Conservation (phyloP, 805 yeast species). For the Tetrapisispora fleetii region DNA sequence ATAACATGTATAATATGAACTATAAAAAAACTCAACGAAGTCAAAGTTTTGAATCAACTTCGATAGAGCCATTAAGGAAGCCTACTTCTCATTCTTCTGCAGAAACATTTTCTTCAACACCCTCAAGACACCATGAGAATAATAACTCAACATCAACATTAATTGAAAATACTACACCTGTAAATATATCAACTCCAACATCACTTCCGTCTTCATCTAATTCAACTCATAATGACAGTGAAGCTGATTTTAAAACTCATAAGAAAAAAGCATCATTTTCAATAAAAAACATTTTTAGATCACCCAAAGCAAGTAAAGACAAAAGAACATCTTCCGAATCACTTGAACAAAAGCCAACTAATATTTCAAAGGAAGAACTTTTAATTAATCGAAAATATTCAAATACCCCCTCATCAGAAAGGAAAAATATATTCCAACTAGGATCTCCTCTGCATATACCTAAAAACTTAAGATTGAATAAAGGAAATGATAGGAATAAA, state of each 20-base stretch:
- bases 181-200: not conserved
- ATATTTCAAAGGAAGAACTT: not conserved
- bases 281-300: slow-evolving; percentile 24
- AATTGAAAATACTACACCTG: not conserved
- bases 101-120: slow-evolving; percentile 12
- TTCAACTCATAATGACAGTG: not conserved
- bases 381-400: not conserved
- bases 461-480: not conserved
- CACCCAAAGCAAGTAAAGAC: slow-evolving; percentile 16
- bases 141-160: not conserved
- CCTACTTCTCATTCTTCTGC: slow-evolving; percentile 16
- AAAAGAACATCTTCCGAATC: not conserved
- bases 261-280: slow-evolving; percentile 25
- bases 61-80: slow-evolving; percentile 6
- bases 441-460: not conserved
- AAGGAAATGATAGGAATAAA: not conserved
- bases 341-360: not conserved
- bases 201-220: not conserved
- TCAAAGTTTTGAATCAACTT: slow-evolving; percentile 10
- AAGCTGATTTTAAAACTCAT: slow-evolving; percentile 10
- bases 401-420: not conserved
- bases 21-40: slow-evolving; percentile 2
- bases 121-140: not conserved
- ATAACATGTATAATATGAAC: not conserved
- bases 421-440: not conserved